Evolutionary conservation across 2,329 filamentous ascomycete species (phyloP), one percentile per base, ranked within the genome.

Genomic region (Cryphonectria naterciae): DNA sequence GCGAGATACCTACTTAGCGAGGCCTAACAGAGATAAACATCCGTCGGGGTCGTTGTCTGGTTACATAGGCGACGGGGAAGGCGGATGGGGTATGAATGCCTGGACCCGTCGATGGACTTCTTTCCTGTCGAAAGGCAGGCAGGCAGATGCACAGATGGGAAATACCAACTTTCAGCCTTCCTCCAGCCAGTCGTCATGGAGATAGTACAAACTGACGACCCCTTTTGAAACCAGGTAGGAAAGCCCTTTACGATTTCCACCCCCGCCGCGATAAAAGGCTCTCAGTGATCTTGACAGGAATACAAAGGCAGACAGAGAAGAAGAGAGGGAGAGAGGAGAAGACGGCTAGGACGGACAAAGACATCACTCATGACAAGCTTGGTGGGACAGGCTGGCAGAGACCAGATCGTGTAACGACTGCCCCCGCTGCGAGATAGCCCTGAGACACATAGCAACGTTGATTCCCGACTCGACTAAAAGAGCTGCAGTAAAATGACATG

Each of bases 361-460:
- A 49, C 46, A 49, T 49, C 22, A 58, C 15, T 37, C 32, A 35
- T 60, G 28, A 19, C 56, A 28, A 19, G 56, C 56, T 28, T 28
- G 17, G 15, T 28, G 32, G 28, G 56, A 32, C 56, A 32, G 17
- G 25, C 28, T 28, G 54, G 25, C 25, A 58, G 25, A 32, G n/a
- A 60, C 17, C 56, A 60, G 56, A 60, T 60, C 56, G 56, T 60
- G 56, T 37, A 37, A 60, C 25, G 28, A 60, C 4, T 28, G 52
- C n/a, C 52, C 52, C 52, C 56, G 56, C 56, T 60, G 17, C 56
- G 32, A 60, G 56, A 60, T 37, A 22, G 56, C 56, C 56, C 28
- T 32, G 17, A 35, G 56, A 60, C 25, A 35, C n/a, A 25, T n/a
- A 54, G n/a, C 52, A 49, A n/a, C 52, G n/a, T 15, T 54, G 52